phyloP scores from a whole-genome alignment of 768 basidiomycete species.

The Trametes cubensis region DNA sequence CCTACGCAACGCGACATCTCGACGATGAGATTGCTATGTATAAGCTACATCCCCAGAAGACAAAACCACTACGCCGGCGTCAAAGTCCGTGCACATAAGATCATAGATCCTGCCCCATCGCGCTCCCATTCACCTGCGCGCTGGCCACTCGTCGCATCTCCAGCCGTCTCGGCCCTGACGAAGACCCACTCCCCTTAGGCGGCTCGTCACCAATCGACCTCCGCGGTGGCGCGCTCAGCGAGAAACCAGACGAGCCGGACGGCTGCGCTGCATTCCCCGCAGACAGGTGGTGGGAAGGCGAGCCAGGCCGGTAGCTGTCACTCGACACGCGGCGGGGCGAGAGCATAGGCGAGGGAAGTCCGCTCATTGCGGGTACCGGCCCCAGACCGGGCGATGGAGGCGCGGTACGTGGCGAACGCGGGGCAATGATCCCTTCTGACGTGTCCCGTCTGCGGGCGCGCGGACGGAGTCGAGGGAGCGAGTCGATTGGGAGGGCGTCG shows the following conservation, averaged over 20 bases:
- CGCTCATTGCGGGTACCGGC: slow-evolving; percentile 22
- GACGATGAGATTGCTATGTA: neutral
- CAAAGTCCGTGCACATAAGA: neutral
- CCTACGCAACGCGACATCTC: too few species aligned
- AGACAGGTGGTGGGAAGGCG: neutral
- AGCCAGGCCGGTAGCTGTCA: slow-evolving; percentile 20
- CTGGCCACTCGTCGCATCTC: slow-evolving; percentile 30
- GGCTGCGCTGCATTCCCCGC: neutral
- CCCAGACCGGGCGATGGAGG: slow-evolving; percentile 26
- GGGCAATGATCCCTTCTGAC: slow-evolving; percentile 73
- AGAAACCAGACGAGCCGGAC: slow-evolving; percentile 30
- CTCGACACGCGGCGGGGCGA: slow-evolving; percentile 28
- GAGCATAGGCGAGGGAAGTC: slow-evolving; percentile 27
- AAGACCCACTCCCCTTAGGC: neutral
- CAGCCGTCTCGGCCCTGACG: slow-evolving; percentile 13
- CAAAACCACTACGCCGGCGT: neutral
- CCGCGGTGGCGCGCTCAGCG: slow-evolving; percentile 47
- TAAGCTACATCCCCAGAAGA: neutral
- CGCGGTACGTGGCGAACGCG: slow-evolving; percentile 44
- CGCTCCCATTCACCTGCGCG: slow-evolving; percentile 2
- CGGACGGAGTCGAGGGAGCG: slow-evolving; percentile 47
- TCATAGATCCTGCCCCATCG: slow-evolving; percentile 4
- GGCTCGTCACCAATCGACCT: slow-evolving; percentile 20
- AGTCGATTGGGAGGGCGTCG: slow-evolving; percentile 44
- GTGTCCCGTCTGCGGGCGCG: slow-evolving; percentile 47